These are phyloP conservation scores for Arthrobotrys entomopaga DNA, from an alignment of 2,329 filamentous ascomycete genomes.

Conservation along the genomic window DNA sequence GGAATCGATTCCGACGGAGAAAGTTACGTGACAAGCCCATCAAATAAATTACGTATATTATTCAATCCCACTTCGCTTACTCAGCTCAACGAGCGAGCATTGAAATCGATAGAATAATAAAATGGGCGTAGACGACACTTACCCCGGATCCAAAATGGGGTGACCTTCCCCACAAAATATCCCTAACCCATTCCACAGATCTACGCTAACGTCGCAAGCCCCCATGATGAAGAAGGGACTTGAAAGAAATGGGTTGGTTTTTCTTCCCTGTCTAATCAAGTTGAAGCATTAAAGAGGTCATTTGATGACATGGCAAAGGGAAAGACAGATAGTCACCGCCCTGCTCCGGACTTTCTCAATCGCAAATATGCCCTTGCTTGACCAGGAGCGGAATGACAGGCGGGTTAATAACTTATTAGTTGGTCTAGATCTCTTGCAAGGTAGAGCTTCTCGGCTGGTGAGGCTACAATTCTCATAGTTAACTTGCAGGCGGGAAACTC, in stretches of 20 bases:
- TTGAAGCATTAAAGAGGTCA: slow-evolving; percentile 27
- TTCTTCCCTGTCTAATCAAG: slow-evolving; percentile 38
- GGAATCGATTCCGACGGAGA: slow-evolving; percentile 41
- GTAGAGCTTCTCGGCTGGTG: too few relatives aligned
- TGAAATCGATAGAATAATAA: too few relatives aligned
- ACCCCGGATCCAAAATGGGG: slow-evolving; percentile 51
- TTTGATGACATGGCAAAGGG: slow-evolving; percentile 34
- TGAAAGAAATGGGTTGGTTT: background rate
- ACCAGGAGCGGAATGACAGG: too few relatives aligned
- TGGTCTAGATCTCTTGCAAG: too few relatives aligned
- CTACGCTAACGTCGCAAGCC: slow-evolving; percentile 19
- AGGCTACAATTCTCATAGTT: too few relatives aligned
- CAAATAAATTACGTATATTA: slow-evolving; percentile 19
- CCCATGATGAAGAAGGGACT: slow-evolving; percentile 17
- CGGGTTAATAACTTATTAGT: background rate
- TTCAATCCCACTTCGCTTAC: slow-evolving; percentile 13
- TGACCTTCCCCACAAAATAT: slow-evolving; percentile 52
- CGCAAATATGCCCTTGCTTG: slow-evolving; percentile 1
- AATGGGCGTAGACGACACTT: slow-evolving; percentile 27
- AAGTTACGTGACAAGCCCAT: slow-evolving; percentile 1
- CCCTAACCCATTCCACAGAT: slow-evolving; percentile 28
- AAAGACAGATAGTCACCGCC: slow-evolving; percentile 27
- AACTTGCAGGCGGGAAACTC: too few relatives aligned
- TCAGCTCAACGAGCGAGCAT: slow-evolving; percentile 12
- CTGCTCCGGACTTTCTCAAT: slow-evolving; percentile 13